phyloP scores from a whole-genome alignment of 352 stramenopile species.

The Halophytophthora polymorphica region DNA sequence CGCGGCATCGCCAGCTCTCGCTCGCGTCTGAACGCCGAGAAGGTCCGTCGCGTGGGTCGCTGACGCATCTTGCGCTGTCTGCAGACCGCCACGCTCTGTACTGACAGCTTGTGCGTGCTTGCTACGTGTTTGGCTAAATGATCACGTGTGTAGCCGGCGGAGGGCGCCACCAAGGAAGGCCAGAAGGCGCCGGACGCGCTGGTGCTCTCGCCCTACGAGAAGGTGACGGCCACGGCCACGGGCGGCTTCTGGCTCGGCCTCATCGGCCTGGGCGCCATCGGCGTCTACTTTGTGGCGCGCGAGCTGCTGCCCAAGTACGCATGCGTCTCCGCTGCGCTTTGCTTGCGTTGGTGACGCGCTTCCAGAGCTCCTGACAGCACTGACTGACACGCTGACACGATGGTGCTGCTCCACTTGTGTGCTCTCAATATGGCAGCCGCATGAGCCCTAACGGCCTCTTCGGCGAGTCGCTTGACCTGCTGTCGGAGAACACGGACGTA shows the following conservation, averaged over 20 bases:
- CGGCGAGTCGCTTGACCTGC: slow-evolving; percentile 66
- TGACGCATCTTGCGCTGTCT: too few relatives aligned
- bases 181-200: slow-evolving; percentile 66
- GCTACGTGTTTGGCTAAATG: too few relatives aligned
- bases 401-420: slow-evolving; percentile 7
- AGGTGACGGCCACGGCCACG: slow-evolving; percentile 89
- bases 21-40: slow-evolving; percentile 49
- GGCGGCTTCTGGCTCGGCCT: slow-evolving; percentile 88
- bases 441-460: slow-evolving; percentile 86
- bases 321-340: background rate
- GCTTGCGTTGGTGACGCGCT: background rate
- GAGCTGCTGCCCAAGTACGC: slow-evolving; percentile 89
- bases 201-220: slow-evolving; percentile 92
- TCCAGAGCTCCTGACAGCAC: too few relatives aligned
- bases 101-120: too few relatives aligned
- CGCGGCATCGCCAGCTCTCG: slow-evolving; percentile 46
- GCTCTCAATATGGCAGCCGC: too few relatives aligned
- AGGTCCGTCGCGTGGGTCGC: slow-evolving; percentile 44
- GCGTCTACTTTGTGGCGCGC: slow-evolving; percentile 91
- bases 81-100: too few relatives aligned
- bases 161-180: slow-evolving; percentile 38
- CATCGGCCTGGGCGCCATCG: slow-evolving; percentile 78
- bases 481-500: slow-evolving; percentile 73
- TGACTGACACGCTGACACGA: slow-evolving; percentile 4
- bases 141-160: slow-evolving; percentile 19